phyloP scores from a whole-genome alignment of 306 rosid genomes.

The Begonia loranthoides region DNA sequence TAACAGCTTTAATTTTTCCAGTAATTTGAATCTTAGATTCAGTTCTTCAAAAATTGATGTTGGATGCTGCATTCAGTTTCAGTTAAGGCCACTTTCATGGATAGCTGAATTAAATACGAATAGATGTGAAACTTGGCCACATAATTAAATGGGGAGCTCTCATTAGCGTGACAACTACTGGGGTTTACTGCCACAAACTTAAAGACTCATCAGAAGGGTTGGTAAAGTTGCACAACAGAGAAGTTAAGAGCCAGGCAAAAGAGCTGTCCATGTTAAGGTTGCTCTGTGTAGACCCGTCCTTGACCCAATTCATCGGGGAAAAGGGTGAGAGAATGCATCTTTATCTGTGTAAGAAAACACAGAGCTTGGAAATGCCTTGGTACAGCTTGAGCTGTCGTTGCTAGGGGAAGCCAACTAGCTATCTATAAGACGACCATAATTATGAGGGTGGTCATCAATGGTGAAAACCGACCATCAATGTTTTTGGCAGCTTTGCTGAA shows the following conservation, averaged over 20 bases:
- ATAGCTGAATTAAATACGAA: too few species aligned
- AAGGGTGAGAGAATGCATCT: not conserved
- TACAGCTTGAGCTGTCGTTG: not conserved
- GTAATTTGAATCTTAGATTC: not conserved
- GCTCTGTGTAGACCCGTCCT: conserved; percentile 8
- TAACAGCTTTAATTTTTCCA: conserved; percentile 17
- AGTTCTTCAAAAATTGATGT: not conserved
- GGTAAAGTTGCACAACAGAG: conserved; percentile 25
- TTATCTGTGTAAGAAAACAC: not conserved
- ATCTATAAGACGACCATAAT: not conserved
- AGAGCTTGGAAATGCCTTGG: not conserved
- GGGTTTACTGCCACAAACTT: not conserved
- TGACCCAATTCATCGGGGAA: conserved; percentile 8
- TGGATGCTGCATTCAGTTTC: conserved; percentile 20
- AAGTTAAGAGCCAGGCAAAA: conserved; percentile 22
- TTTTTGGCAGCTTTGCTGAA: too few species aligned
- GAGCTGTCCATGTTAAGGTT: conserved; percentile 8
- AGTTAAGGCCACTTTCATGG: not conserved
- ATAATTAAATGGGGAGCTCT: too few species aligned
- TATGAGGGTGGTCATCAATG: conserved; percentile 8
- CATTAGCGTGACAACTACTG: too few species aligned
- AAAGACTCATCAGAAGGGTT: conserved; percentile 19
- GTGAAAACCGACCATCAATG: conserved; percentile 3
- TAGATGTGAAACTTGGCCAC: too few species aligned
- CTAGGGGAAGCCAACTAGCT: conserved; percentile 1